Conservation (phyloP, 768 basidiomycete genomes). For the Russula sp. region DNA sequence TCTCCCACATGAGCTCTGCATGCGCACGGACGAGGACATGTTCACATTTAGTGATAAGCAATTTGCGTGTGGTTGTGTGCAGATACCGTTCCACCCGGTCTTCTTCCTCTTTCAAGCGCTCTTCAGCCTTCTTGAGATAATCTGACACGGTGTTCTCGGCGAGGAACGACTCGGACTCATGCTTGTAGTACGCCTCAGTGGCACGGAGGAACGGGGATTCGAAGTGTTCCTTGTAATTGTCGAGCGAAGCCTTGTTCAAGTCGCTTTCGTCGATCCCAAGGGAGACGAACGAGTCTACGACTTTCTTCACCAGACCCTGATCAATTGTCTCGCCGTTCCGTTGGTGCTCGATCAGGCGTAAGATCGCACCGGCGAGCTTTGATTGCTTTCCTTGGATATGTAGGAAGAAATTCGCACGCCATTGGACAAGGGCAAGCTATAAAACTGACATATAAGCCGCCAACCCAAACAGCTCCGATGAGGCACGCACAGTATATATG, state of each 20-base stretch:
- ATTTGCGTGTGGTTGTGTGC: slow-evolving; percentile 80
- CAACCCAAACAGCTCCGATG: not conserved
- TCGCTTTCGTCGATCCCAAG: slow-evolving; percentile 90
- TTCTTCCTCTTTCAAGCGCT: slow-evolving; percentile 88
- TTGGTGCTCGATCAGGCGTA: slow-evolving; percentile 87
- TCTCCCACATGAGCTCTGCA: slow-evolving; percentile 80
- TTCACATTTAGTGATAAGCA: slow-evolving; percentile 78
- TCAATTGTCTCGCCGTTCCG: slow-evolving; percentile 93
- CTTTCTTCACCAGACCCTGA: slow-evolving; percentile 86
- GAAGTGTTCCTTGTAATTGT: slow-evolving; percentile 89
- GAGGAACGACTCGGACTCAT: slow-evolving; percentile 87
- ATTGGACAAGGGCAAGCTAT: slow-evolving; percentile 90
- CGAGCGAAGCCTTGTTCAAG: slow-evolving; percentile 86
- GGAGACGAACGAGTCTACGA: slow-evolving; percentile 91
- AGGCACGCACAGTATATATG: slow-evolving; percentile 78
- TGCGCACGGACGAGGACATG: slow-evolving; percentile 87
- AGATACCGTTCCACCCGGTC: slow-evolving; percentile 92
- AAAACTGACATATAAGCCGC: slow-evolving; percentile 5
- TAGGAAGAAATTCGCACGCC: slow-evolving; percentile 87
- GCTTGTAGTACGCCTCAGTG: slow-evolving; percentile 86
- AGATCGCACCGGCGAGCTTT: slow-evolving; percentile 81
- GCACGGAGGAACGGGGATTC: slow-evolving; percentile 82
- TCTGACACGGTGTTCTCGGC: slow-evolving; percentile 85
- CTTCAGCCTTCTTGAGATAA: slow-evolving; percentile 92
- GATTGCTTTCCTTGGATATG: slow-evolving; percentile 76